phyloP scores from a whole-genome alignment of 306 rosid species.

The Arachis hypogaea region DNA sequence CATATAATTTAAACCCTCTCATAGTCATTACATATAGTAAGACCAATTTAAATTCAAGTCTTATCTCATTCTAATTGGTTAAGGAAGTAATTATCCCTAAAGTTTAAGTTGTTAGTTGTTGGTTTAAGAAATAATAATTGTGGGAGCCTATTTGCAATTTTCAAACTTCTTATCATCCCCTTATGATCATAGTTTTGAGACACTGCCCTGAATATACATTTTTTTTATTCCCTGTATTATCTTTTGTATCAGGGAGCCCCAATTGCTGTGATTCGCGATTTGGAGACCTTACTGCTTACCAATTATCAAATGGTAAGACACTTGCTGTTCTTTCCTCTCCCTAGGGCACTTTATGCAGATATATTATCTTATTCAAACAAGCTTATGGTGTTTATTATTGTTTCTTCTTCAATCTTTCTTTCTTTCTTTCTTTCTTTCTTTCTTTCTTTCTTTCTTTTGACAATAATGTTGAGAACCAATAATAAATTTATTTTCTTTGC shows the following conservation, averaged over 20 bases:
- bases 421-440: not conserved
- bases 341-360: constrained; percentile 16
- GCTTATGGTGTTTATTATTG: constrained; percentile 20
- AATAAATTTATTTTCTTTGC: not conserved
- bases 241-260: constrained; percentile 72
- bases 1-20: not conserved
- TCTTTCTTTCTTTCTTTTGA: not conserved
- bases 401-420: not conserved
- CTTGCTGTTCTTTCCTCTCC: constrained; percentile 20
- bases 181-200: constrained; percentile 26
- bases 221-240: constrained; percentile 39
- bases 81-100: constrained; percentile 4
- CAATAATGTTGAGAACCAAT: not conserved
- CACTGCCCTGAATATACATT: constrained; percentile 11
- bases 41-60: not conserved
- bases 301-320: constrained; percentile 74
- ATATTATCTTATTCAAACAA: constrained; percentile 10
- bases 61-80: not conserved
- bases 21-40: constrained; percentile 7
- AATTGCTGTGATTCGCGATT: constrained; percentile 63
- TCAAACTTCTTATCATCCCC: constrained; percentile 28
- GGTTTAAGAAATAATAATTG: not conserved
- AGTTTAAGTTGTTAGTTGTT: constrained; percentile 12
- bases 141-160: constrained; percentile 15
- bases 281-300: constrained; percentile 77